Base-by-base conservation (phyloP, 176 grass and related monocot genomes). In the Zizania latifolia region DNA sequence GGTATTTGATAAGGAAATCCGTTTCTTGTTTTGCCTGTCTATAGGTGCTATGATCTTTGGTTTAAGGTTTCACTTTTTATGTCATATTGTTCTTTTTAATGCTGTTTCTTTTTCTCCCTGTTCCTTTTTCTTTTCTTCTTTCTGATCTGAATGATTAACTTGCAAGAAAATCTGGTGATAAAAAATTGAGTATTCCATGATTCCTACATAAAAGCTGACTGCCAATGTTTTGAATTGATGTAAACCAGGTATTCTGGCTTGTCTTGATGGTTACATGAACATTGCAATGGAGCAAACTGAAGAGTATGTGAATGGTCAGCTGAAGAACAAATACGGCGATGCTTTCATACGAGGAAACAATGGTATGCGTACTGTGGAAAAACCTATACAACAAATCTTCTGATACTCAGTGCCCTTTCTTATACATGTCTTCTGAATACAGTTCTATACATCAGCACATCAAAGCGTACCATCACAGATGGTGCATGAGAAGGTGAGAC, bases 201-300 rank as follows among this genome's bases (percentile, higher is more conserved):
- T 30, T 17, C 65, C 10, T 41, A 10, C 40, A 0, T 24, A 66
- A 28, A 69, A n/a, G 65, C 23, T 70, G 4, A 48, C 21, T 72
- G 11, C 3, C 16, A 55, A 27, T 55, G 19, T 78, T 21, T 16
- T 78, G 29, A 15, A 37, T 53, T 45, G 54, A 31, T 32, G 2
- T 14, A 14, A 33, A 71, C 15, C 69, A 86, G 84, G 84, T 69
- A 86, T 81, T 81, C 55, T 86, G 44, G 84, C 77, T 53, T 86
- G 77, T 62, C 70, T 86, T 43, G 95, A 94, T 59, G 95, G 95
- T 19, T 99, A 99, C 34, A 99, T 99, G 95, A 94, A 99, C 71
- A 94, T 99, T 30, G 95, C 95, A 4, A 99, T 99, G 95, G 95
- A 99, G 69, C 95, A 99, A 65, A 94, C 91, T 0, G 91, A 94